Conservation (phyloP, 1,284 basidiomycete species). For the Hemileia vastatrix region DNA sequence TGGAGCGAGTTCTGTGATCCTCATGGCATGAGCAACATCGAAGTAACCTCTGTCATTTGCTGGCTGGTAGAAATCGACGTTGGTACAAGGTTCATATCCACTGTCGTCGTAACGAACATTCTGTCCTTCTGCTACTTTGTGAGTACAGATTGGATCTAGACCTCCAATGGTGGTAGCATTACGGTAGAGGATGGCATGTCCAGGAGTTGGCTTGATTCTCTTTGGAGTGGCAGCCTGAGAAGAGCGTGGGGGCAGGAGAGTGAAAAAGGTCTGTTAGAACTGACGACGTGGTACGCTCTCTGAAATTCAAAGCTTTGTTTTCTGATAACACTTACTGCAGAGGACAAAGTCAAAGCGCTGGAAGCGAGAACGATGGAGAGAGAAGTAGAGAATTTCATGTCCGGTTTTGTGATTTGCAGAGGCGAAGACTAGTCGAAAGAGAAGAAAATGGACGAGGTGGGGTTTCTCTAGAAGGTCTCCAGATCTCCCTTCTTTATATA, state of each 20-base stretch:
- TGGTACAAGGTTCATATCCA: not conserved
- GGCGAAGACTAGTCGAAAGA: no score
- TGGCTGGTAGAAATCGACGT: not conserved
- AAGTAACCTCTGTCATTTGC: not conserved
- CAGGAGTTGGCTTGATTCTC: not conserved
- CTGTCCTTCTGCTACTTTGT: not conserved
- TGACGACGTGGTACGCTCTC: no score
- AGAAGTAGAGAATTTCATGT: no score
- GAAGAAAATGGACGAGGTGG: no score
- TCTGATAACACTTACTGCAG: no score
- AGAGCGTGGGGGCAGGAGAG: not conserved
- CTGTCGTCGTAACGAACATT: not conserved
- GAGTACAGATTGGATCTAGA: not conserved
- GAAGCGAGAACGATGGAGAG: no score
- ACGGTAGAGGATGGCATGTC: not conserved
- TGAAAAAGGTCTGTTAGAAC: no score
- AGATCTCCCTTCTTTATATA: no score
- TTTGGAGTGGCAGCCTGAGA: not conserved
- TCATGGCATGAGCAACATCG: not conserved
- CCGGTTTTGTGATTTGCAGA: no score
- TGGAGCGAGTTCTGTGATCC: not conserved
- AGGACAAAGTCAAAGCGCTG: no score
- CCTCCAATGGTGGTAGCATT: not conserved
- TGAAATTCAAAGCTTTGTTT: no score
- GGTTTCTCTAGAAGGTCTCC: no score